These are phyloP conservation scores for Populus hybrid DNA, from an alignment of 441 rosid species.

Conservation along the genomic window DNA sequence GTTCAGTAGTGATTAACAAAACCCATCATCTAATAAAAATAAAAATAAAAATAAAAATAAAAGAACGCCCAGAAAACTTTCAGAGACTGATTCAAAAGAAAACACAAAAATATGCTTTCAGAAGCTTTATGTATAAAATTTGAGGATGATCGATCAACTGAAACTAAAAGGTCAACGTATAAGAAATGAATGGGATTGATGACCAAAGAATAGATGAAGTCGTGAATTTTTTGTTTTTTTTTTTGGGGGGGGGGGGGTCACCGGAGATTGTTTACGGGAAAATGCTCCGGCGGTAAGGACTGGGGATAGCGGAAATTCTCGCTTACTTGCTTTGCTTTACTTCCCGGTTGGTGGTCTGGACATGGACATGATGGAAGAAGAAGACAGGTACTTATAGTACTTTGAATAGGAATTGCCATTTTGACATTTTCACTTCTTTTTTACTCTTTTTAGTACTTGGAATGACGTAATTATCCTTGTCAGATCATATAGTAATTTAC, in stretches of 20 bases:
- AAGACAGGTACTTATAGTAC: not conserved
- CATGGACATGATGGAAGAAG: not conserved
- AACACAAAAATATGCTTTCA: not conserved
- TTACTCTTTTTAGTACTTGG: not conserved
- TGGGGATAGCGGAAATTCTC: not conserved
- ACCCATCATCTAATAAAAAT: not conserved
- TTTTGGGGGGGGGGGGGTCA: not conserved
- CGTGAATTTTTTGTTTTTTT: too few relatives aligned
- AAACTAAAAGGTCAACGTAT: not conserved
- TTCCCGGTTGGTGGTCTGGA: not conserved
- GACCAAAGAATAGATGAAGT: not conserved
- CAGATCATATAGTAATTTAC: not conserved
- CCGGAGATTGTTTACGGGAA: not conserved
- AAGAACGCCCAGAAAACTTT: not conserved
- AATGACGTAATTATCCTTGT: not conserved
- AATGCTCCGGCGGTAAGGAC: not conserved
- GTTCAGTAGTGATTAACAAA: not conserved
- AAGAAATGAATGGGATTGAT: not conserved
- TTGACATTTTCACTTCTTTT: not conserved
- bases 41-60: too few relatives aligned
- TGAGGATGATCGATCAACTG: not conserved
- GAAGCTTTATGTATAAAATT: too few relatives aligned
- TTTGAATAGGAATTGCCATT: not conserved
- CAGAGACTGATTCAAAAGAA: not conserved
- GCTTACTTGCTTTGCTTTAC: not conserved